Percentiles rank a stretch among this genome's conserved stretches.
phyloP scores from a whole-genome alignment of 2,329 filamentous ascomycete species.

The Chrysosporium keratinophilum region DNA sequence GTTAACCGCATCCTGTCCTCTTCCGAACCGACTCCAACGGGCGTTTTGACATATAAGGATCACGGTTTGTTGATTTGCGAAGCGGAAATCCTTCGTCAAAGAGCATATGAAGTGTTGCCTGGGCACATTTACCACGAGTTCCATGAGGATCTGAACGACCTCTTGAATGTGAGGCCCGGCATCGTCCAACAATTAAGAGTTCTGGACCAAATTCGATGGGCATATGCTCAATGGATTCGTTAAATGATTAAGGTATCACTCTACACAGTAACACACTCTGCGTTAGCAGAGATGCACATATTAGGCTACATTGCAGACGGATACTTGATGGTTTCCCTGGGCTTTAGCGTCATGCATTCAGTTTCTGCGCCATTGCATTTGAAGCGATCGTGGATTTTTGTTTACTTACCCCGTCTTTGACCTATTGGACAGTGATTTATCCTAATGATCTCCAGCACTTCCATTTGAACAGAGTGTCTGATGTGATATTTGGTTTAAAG shows the following conservation, averaged over 20 bases:
- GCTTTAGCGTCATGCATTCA: neutral
- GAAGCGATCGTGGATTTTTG: neutral
- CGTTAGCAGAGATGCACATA: neutral
- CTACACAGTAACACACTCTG: neutral
- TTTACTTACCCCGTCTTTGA: no score
- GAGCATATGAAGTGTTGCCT: constrained; percentile 59
- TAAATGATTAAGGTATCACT: constrained; percentile 10
- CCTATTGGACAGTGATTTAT: no score
- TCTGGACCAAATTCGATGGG: constrained; percentile 77
- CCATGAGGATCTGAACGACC: constrained; percentile 72
- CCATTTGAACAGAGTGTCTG: no score
- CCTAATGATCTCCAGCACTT: no score
- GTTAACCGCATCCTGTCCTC: constrained; percentile 70
- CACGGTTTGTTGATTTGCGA: constrained; percentile 85
- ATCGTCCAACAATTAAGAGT: constrained; percentile 68
- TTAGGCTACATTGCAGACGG: neutral
- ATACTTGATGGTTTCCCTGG: neutral
- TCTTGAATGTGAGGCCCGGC: constrained; percentile 69
- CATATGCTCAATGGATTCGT: constrained; percentile 65
- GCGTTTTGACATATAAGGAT: constrained; percentile 78
- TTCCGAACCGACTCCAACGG: constrained; percentile 59
- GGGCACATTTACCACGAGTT: constrained; percentile 72
- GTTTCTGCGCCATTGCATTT: neutral
- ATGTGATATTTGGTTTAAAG: no score
- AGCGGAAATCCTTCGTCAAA: constrained; percentile 66